Evolutionary conservation across 257 asterid species (phyloP), one percentile per base, ranked within the genome.

Genomic region (Salvia rosmarinus): DNA sequence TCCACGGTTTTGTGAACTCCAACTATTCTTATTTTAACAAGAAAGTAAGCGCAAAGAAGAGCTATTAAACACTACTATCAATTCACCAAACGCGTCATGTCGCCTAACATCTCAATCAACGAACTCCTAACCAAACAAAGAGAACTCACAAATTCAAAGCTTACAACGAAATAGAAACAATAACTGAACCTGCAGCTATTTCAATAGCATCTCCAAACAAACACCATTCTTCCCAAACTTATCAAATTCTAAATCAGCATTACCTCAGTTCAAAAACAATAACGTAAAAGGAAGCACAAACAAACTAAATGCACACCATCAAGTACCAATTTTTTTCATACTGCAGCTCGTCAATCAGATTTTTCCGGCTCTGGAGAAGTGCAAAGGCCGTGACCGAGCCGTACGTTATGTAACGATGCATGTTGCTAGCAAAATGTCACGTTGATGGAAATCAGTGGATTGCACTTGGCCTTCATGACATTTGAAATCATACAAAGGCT

Each of bases 311-410:
- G 68, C 51, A 61, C 10, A 40, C 46, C 70, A 74, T 23, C 30
- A 58, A 57, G 20, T 86, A 93, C 98, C 97, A 81, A 42, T 85
- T 89, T 30, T 81, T 75, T 19, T 79, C 85, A 71, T 86, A 81
- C 32, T 79, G 89, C 34, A 83, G 39, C 13, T 73, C 74, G 16
- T 81, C 82, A 10, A 76, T 1, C 8, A 88, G 68, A 73, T 82
- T 86, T 77, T 93, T 93, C 49, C 82, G 83, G 88, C 96, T 89
- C 82, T 89, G 96, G 60, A 90, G 95, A 72, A 92, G 85, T 6
- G 96, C 97, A 58, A 90, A 90, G n/a, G 98, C 97, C n/a, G 85
- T 80, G 34, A 89, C 98, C 0, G 98, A 90, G 62, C 90, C 94
- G 67, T 88, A 87, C 9, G 91, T 25, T 25, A 25, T 25, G 30